Evolutionary conservation across 139 green algal genomes (phyloP), one percentile per base, ranked within the genome.

Genomic region (Chlamydomonas eustigma): DNA sequence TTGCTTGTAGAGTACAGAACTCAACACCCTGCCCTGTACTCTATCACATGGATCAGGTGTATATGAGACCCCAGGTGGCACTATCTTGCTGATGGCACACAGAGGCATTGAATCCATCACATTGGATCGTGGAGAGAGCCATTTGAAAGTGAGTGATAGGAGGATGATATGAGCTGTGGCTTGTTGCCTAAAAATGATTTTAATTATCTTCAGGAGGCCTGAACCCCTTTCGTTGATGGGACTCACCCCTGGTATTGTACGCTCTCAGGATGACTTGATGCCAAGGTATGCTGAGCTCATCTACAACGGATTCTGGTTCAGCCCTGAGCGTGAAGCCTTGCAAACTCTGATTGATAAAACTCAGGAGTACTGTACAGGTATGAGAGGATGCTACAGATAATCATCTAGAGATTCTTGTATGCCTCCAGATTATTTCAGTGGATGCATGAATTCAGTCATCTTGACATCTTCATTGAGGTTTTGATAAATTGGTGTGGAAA

Each of bases 51-150:
- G n/a, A n/a, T n/a, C 63, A 31, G 94, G 95, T 38, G 96, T 98
- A 84, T 99, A 99, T 79, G 96, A 99, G 88, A 99, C 96, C 0
- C 96, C 96, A 18, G 96, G 96, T 32, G 96, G 96, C 73, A 98
- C 96, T 65, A 86, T 99, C 39, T 83, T 98, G 67, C 80, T 97
- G 32, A 67, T 86, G 2, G 94, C 95, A 0, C 88, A 89, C 81
- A 83, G 94, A 64, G 93, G 88, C 37, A 92, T 98, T 3, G 94
- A 98, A 89, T 90, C 79, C 69, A 91, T 98, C 75, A 91, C 81
- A 50, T 83, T 98, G 33, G 94, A 98, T 84, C 85, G 94, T 64
- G 92, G 80, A 2, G 93, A 97, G 90, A 77, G 87, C 70, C 94
- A 98, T 32, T 50, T 18, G 38, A 78, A 50, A n/a, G n/a, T n/a